Percentiles rank a stretch among this genome's conserved stretches.
These are phyloP conservation scores for Mycena epipterygia DNA, from an alignment of 768 basidiomycete genomes.

Conservation along the genomic window DNA sequence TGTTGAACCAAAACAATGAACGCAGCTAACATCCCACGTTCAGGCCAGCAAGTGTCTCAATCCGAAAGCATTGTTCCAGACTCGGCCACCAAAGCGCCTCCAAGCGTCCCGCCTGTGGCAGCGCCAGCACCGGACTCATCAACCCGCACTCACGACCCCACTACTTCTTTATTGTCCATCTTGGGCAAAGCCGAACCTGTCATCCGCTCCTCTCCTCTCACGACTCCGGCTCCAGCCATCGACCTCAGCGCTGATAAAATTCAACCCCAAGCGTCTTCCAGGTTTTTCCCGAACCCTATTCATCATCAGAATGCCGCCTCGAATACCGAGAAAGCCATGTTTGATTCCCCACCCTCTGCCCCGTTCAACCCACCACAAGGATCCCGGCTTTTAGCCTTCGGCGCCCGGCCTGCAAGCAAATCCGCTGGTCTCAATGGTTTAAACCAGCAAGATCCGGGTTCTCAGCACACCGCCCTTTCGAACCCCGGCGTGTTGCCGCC, in stretches of 20 bases:
- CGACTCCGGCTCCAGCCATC: slow-evolving; percentile 7
- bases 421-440: slow-evolving; percentile 59
- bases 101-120: background rate
- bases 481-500: slow-evolving; percentile 27
- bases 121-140: background rate
- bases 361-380: slow-evolving; percentile 64
- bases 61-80: slow-evolving; percentile 12
- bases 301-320: slow-evolving; percentile 36
- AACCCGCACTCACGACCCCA: slow-evolving; percentile 9
- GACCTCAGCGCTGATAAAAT: slow-evolving; percentile 18
- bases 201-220: slow-evolving; percentile 24
- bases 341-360: slow-evolving; percentile 40
- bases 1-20: background rate
- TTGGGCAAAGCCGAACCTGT: slow-evolving; percentile 32
- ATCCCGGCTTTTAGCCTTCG: slow-evolving; percentile 64
- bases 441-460: slow-evolving; percentile 42
- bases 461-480: slow-evolving; percentile 17
- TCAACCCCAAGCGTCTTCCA: slow-evolving; percentile 46
- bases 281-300: slow-evolving; percentile 51
- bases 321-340: slow-evolving; percentile 34
- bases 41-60: slow-evolving; percentile 5
- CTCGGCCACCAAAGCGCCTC: background rate
- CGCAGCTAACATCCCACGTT: background rate
- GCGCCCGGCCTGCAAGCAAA: slow-evolving; percentile 50
- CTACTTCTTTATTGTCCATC: slow-evolving; percentile 36